Percentiles rank a stretch among this genome's conserved stretches.
Evolutionary conservation across 768 basidiomycete genomes (phyloP).

Genomic region (Boletus subparvulus): DNA sequence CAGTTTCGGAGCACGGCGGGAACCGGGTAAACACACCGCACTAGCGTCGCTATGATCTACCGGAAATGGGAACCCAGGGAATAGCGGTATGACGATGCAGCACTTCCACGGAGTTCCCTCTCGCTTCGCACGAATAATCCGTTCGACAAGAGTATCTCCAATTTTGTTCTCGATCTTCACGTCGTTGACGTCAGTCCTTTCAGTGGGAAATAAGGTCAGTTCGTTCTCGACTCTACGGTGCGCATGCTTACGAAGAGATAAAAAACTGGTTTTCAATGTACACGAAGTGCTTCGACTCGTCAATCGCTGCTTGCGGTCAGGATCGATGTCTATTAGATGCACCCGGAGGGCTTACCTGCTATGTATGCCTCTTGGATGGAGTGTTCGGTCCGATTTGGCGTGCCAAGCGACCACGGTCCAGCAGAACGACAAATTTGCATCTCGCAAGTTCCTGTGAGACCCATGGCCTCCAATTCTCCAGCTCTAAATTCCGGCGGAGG

Average conservation of each 20-base stretch:
- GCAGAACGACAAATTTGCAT: conserved; percentile 95
- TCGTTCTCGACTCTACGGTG: not conserved
- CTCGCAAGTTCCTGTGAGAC: conserved; percentile 94
- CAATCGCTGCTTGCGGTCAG: conserved; percentile 60
- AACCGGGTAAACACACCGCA: conserved; percentile 54
- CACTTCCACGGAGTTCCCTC: conserved; percentile 87
- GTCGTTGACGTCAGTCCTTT: conserved; percentile 82
- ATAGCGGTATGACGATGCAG: conserved; percentile 85
- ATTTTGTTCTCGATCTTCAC: conserved; percentile 89
- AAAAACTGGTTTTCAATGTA: conserved; percentile 98
- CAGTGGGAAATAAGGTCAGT: not conserved
- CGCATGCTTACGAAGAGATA: conserved; percentile 69
- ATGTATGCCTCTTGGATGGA: conserved; percentile 95
- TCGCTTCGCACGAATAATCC: conserved; percentile 84
- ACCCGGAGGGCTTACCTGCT: conserved; percentile 53
- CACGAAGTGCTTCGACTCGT: conserved; percentile 93
- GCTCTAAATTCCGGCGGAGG: conserved; percentile 92
- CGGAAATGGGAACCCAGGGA: conserved; percentile 92
- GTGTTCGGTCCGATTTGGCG: conserved; percentile 76
- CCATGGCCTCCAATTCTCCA: conserved; percentile 71
- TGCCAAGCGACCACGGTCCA: conserved; percentile 96
- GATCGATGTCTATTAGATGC: not conserved
- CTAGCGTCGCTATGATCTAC: conserved; percentile 93
- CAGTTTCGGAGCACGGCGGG: not conserved
- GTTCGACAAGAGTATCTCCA: conserved; percentile 88